Conservation (phyloP, 2,329 filamentous ascomycete species). For the Elsinoe perseae region DNA sequence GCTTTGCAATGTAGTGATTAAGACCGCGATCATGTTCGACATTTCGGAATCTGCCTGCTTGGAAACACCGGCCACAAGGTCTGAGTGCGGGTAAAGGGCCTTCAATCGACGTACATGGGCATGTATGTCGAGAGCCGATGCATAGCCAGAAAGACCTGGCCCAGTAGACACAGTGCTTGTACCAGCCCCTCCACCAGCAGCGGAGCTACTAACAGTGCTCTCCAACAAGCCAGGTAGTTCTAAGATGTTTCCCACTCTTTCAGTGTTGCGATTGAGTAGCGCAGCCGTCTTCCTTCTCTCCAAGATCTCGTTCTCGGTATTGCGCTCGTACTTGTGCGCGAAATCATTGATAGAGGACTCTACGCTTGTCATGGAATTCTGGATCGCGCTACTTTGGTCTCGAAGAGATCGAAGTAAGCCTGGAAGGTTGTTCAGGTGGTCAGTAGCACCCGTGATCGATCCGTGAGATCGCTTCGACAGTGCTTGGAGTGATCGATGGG, state of each 20-base stretch:
- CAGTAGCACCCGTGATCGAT: slow-evolving; percentile 71
- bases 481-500: slow-evolving; percentile 73
- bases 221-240: slow-evolving; percentile 81
- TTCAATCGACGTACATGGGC: slow-evolving; percentile 86
- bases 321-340: slow-evolving; percentile 72
- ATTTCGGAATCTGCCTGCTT: slow-evolving; percentile 78
- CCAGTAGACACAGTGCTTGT: slow-evolving; percentile 33
- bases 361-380: slow-evolving; percentile 65
- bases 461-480: slow-evolving; percentile 86
- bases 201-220: slow-evolving; percentile 59
- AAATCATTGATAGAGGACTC: slow-evolving; percentile 74
- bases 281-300: slow-evolving; percentile 70
- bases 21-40: slow-evolving; percentile 76
- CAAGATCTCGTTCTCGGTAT: slow-evolving; percentile 54
- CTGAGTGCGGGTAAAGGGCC: slow-evolving; percentile 71
- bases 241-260: slow-evolving; percentile 81
- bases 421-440: slow-evolving; percentile 65
- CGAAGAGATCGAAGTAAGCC: slow-evolving; percentile 65
- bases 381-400: slow-evolving; percentile 58
- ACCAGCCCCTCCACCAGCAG: slow-evolving; percentile 32
- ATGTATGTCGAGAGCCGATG: slow-evolving; percentile 81
- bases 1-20: slow-evolving; percentile 68
- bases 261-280: slow-evolving; percentile 75
- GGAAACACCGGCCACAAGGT: slow-evolving; percentile 64
- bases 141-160: slow-evolving; percentile 53